Conservation (phyloP, 371 early-diverging fungal species). For the Rhizopus delemar region DNA sequence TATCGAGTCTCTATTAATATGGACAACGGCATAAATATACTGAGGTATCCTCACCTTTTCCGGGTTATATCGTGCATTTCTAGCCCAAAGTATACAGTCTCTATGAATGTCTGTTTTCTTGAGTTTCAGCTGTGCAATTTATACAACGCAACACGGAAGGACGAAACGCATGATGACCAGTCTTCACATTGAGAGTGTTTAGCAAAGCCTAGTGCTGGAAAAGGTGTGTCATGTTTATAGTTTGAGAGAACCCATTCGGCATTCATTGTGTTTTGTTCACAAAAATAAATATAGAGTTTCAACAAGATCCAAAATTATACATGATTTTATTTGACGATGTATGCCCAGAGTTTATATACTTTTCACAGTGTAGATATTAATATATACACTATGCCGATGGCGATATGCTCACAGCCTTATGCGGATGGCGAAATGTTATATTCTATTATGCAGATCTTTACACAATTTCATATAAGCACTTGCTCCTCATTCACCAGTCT, state of each 20-base stretch:
- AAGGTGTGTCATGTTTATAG: conserved; percentile 3
- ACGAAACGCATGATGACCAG: conserved; percentile 12
- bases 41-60: conserved; percentile 10
- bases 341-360: too few species aligned
- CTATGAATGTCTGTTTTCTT: conserved; percentile 4
- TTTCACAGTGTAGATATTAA: too few species aligned
- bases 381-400: too few species aligned
- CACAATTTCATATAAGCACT: too few species aligned
- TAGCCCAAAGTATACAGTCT: conserved; percentile 4
- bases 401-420: too few species aligned
- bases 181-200: conserved; percentile 8
- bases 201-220: conserved; percentile 16
- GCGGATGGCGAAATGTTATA: too few species aligned
- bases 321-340: too few species aligned
- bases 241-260: conserved; percentile 11
- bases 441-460: too few species aligned
- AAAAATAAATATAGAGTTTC: too few species aligned
- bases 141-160: conserved; percentile 8
- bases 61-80: conserved; percentile 7
- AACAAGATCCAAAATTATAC: too few species aligned
- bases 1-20: conserved; percentile 16
- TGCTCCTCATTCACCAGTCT: too few species aligned
- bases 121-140: conserved; percentile 2
- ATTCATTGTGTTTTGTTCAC: too few species aligned
- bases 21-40: conserved; percentile 10